Evolutionary conservation across 2,329 filamentous ascomycete genomes (phyloP).

Genomic region (Exophiala sp.): DNA sequence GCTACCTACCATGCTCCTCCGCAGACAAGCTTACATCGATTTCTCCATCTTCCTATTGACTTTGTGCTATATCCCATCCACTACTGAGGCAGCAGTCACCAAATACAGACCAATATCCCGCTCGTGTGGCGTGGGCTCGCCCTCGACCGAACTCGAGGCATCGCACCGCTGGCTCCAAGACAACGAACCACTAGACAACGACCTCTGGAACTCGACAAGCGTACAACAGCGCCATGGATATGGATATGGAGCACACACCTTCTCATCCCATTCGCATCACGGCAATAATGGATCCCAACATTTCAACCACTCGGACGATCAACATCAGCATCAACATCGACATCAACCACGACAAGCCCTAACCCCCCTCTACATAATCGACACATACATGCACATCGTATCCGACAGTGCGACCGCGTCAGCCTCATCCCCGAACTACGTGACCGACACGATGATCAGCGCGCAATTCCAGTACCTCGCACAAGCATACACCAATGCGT

Average conservation of each 20-base stretch:
- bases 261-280: too few relatives aligned
- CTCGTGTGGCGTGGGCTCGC: constrained; percentile 14
- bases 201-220: constrained; percentile 18
- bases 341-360: constrained; percentile 11
- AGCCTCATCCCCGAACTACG: constrained; percentile 13
- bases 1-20: neutral
- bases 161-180: constrained; percentile 20
- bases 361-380: constrained; percentile 13
- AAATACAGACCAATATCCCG: constrained; percentile 16
- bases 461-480: constrained; percentile 36
- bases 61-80: too few relatives aligned
- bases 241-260: neutral
- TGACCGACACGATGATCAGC: constrained; percentile 18
- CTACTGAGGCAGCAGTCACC: constrained; percentile 8
- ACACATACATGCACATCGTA: constrained; percentile 42
- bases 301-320: neutral
- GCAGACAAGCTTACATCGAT: neutral
- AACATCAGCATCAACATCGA: too few relatives aligned
- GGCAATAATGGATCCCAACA: neutral
- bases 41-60: constrained; percentile 6
- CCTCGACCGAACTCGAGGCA: constrained; percentile 16
- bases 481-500: constrained; percentile 40
- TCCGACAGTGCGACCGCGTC: constrained; percentile 29
- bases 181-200: constrained; percentile 20
- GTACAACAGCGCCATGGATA: constrained; percentile 8